These are phyloP conservation scores for Dissophora ornata DNA, from an alignment of 192 early-diverging fungal genomes.

Conservation along the genomic window DNA sequence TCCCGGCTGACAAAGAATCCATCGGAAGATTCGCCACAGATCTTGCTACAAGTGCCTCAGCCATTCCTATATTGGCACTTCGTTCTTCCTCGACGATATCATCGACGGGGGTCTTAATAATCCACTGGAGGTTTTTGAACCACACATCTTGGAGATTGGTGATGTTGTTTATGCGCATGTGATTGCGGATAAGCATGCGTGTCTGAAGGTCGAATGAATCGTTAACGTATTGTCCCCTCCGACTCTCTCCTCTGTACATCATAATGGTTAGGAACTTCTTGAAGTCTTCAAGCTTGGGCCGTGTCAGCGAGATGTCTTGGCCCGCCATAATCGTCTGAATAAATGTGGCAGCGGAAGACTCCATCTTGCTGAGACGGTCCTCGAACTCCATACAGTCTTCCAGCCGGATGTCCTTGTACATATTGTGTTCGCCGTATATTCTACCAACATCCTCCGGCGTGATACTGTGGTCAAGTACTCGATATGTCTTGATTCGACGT, in stretches of 20 bases:
- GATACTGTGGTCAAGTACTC: conserved; percentile 8
- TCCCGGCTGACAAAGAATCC: background rate
- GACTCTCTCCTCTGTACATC: conserved; percentile 29
- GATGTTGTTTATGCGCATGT: conserved; percentile 25
- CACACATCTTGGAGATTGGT: conserved; percentile 21
- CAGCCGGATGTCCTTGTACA: conserved; percentile 38
- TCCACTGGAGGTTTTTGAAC: conserved; percentile 45
- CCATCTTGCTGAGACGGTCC: conserved; percentile 27
- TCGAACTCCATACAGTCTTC: conserved; percentile 44
- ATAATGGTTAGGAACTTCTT: conserved; percentile 40
- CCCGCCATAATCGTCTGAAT: conserved; percentile 21
- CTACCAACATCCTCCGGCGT: conserved; percentile 5
- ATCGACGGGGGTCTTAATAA: conserved; percentile 30
- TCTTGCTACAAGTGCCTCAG: too few species aligned
- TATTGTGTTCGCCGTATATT: conserved; percentile 32
- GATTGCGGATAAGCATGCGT: background rate
- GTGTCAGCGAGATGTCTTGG: conserved; percentile 14
- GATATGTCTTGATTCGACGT: conserved; percentile 34
- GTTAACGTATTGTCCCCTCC: conserved; percentile 31
- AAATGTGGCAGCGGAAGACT: conserved; percentile 26
- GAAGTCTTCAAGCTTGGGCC: conserved; percentile 16
- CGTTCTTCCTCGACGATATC: background rate
- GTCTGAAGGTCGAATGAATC: conserved; percentile 17
- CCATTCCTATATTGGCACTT: background rate
- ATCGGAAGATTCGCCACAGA: too few species aligned